Conservation (phyloP, 345 rosid genomes). For the Euphorbia peplus region DNA sequence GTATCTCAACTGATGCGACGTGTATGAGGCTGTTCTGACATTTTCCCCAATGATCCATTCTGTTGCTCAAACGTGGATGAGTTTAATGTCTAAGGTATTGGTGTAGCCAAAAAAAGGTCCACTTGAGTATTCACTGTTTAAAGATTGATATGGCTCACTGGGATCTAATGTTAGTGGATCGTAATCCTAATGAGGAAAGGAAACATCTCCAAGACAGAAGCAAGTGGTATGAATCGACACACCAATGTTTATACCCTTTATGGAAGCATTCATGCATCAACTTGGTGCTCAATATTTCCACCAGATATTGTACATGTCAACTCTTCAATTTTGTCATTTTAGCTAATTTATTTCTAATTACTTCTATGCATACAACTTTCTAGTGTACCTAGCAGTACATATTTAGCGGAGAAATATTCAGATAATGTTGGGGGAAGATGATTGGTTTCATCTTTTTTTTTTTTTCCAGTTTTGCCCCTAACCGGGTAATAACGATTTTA, state of each 20-base stretch:
- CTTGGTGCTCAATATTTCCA: slow-evolving; percentile 6
- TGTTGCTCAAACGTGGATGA: slow-evolving; percentile 18
- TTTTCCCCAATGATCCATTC: slow-evolving; percentile 15
- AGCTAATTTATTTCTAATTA: neutral
- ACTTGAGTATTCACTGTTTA: slow-evolving; percentile 19
- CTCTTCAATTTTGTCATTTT: slow-evolving; percentile 2
- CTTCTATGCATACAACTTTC: too few species aligned
- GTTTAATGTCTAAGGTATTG: slow-evolving; percentile 5
- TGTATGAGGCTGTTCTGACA: neutral
- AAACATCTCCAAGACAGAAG: too few species aligned
- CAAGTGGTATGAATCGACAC: slow-evolving; percentile 16
- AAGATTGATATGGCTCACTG: slow-evolving; percentile 15
- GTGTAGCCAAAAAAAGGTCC: slow-evolving; percentile 21
- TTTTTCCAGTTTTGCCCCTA: too few species aligned
- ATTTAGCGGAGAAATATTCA: too few species aligned
- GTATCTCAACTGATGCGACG: slow-evolving; percentile 19
- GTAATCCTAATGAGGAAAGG: slow-evolving; percentile 13
- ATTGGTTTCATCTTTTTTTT: too few species aligned
- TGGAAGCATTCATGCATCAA: slow-evolving; percentile 21
- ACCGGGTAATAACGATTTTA: too few species aligned
- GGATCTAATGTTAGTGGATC: too few species aligned
- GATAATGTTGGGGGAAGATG: too few species aligned
- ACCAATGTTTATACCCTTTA: slow-evolving; percentile 11
- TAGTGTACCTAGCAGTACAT: too few species aligned
- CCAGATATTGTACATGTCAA: slow-evolving; percentile 18